These are phyloP conservation scores for Tetracladium setigerum DNA, from an alignment of 495 filamentous ascomycete species.

Conservation along the genomic window DNA sequence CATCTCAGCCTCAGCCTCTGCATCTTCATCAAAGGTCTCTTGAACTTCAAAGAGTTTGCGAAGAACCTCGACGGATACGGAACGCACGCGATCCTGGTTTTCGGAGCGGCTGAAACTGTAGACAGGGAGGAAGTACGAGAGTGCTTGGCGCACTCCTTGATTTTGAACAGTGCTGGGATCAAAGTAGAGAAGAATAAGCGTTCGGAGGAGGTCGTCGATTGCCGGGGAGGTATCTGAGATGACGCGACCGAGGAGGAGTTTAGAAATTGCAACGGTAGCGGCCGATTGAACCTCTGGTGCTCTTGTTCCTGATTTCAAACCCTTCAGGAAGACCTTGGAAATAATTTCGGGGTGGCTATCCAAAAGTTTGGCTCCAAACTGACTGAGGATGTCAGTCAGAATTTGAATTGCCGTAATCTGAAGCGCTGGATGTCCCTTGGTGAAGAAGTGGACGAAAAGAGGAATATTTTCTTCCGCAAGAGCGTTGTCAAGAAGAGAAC, in stretches of 20 bases:
- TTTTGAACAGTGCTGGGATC: conserved; percentile 78
- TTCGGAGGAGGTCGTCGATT: conserved; percentile 65
- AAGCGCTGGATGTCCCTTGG: conserved; percentile 80
- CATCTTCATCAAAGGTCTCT: conserved; percentile 63
- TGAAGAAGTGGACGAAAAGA: conserved; percentile 93
- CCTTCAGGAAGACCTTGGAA: conserved; percentile 65
- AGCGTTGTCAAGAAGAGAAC: conserved; percentile 82
- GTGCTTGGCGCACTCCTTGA: conserved; percentile 77
- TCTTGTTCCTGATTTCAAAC: conserved; percentile 60
- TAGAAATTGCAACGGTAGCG: conserved; percentile 75
- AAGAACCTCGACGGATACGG: conserved; percentile 59
- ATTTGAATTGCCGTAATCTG: conserved; percentile 88
- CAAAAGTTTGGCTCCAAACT: conserved; percentile 70
- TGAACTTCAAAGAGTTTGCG: conserved; percentile 58
- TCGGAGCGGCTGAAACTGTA: conserved; percentile 78
- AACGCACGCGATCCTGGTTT: conserved; percentile 74
- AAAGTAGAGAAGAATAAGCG: conserved; percentile 80
- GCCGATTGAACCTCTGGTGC: conserved; percentile 69
- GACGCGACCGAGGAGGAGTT: conserved; percentile 73
- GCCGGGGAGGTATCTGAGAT: conserved; percentile 45
- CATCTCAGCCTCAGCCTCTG: conserved; percentile 74
- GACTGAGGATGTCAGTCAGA: conserved; percentile 85
- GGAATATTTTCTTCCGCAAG: conserved; percentile 89
- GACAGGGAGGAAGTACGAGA: conserved; percentile 94
- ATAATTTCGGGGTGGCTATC: conserved; percentile 51